phyloP scores from a whole-genome alignment of 1,284 basidiomycete species.

The Melampsora americana region DNA sequence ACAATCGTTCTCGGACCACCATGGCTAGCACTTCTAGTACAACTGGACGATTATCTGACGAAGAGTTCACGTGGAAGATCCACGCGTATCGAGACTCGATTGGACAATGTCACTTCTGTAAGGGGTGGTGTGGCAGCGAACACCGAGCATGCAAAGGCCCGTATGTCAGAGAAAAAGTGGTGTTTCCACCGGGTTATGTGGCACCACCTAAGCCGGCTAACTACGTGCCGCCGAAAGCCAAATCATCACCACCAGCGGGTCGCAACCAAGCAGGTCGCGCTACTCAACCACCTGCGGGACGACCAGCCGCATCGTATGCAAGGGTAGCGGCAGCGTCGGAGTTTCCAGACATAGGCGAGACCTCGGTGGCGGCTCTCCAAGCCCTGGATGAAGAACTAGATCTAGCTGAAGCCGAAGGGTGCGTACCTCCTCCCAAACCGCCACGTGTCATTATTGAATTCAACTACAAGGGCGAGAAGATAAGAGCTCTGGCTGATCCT shows the following conservation, averaged over 20 bases:
- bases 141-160: too few species aligned
- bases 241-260: too few species aligned
- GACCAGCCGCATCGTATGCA: neutral
- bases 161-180: too few species aligned
- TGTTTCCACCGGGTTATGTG: too few species aligned
- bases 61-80: slow-evolving; percentile 5
- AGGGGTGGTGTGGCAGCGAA: neutral
- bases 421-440: neutral
- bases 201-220: too few species aligned
- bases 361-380: neutral
- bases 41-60: too few species aligned
- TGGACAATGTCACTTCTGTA: slow-evolving; percentile 10
- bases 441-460: too few species aligned
- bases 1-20: too few species aligned
- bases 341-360: neutral
- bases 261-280: too few species aligned
- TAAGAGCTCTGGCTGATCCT: too few species aligned
- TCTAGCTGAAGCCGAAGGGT: neutral
- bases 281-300: neutral
- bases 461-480: too few species aligned
- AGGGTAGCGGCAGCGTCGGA: neutral
- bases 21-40: neutral
- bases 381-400: slow-evolving; percentile 2
- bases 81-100: slow-evolving; percentile 1
- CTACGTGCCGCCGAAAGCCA: too few species aligned